Base-by-base conservation (phyloP, 495 filamentous ascomycete species). In the Tuber melanosporum region DNA sequence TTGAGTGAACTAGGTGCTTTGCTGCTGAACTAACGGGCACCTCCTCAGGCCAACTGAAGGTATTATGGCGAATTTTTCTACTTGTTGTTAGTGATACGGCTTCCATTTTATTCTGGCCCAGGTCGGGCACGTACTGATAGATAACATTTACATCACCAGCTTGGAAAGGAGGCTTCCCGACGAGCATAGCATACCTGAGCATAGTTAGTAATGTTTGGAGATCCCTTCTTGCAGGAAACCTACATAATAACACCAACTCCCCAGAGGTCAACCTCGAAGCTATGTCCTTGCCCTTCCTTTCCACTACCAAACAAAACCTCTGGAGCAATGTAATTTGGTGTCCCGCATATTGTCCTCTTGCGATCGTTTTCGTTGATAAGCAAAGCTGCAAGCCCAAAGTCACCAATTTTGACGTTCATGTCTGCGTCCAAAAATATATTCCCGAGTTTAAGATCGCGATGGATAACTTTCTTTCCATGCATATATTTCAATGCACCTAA, bases 381-480 rank as follows among this genome's bases (percentile, higher is more conserved):
- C 80, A 98, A 86, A 3, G 96, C 96, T n/a, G 96, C 96, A 69
- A 99, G 86, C 6, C 96, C 96, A 85, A 98, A 99, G 83, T 99
- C 96, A 5, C 96, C 96, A 77, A 98, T 91, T 84, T 99, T 98
- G 75, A 97, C 89, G 81, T 98, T 97, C 96, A 99, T 98, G 80
- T 97, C 88, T 52, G 90, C 89, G 84, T 99, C 96, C 71, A 99
- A 88, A 79, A 99, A 99, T 79, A 99, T 89, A 81, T 99, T 98
- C 19, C 95, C 96, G 87, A 97, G 97, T 84, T 99, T 99, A 72
- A 99, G 84, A 84, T 99, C 96, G 57, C 96, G 90, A 85, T 99
- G 96, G 47, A 98, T 97, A 46, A 99, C 94, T 71, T 93, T 93
- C 81, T 95, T 91, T 77, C 91, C 89, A 85, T 99, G 96, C 84